Base-by-base conservation (phyloP, 805 yeast species). In the Ogataea neopini region DNA sequence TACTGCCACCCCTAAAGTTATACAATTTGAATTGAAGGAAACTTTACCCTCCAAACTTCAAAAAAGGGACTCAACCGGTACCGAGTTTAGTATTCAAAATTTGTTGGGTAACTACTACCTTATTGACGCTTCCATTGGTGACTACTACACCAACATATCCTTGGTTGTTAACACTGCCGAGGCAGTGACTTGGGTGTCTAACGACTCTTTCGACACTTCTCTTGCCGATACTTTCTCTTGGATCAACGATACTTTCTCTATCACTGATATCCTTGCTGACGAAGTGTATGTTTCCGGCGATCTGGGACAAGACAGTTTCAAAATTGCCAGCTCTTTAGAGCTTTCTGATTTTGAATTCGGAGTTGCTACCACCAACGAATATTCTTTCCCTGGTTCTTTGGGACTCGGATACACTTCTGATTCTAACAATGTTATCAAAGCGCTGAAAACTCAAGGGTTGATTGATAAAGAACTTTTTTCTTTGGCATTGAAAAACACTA, bases 141-240 rank as follows among this genome's bases (percentile, higher is more conserved):
- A 63, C 10, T 62, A 63, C 29, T 53, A 52, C 10, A 54, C 57
- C 30, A 52, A 50, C 11, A 43, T 62, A 6, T 45, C 47, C 10
- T 58, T 61, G 14, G 58, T 62, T 28, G 48, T 68, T 38, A 67
- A 64, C 47, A 66, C 71, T 2, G 66, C 61, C 1, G 61, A 64
- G 10, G 52, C 65, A 3, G 62, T 61, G 33, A 50, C 66, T 2
- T 67, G 70, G 70, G 60, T 67, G 22, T 43, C 49, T 14, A 34
- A 50, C 17, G 49, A 43, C 28, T 40, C 53, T 7, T 49, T 52
- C 30, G 32, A 43, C 6, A 28, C 50, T 13, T 8, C 39, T 11
- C 33, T 50, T 2, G 54, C 62, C 4, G 35, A 45, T 19, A 37
- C 58, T 5, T 54, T 45, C 28, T 20, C 36, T 3, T 14, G 44